These are phyloP conservation scores for Gossypium rotundifolium DNA, from an alignment of 345 rosid species.

Conservation along the genomic window DNA sequence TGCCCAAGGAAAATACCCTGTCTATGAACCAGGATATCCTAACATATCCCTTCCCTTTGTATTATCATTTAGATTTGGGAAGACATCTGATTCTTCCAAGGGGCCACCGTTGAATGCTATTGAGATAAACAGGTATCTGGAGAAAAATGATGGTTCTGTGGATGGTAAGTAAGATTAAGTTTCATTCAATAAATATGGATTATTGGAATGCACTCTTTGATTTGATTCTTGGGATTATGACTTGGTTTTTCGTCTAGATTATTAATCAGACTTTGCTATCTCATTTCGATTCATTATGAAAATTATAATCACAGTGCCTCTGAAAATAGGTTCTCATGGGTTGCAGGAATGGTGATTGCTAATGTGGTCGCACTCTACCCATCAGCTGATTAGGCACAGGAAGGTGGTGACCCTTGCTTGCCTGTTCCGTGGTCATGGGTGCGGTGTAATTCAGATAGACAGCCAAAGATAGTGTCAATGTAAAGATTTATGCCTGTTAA, in stretches of 20 bases:
- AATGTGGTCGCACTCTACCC: constrained; percentile 43
- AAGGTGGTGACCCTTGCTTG: constrained; percentile 89
- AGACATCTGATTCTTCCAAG: constrained; percentile 75
- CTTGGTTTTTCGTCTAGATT: not conserved
- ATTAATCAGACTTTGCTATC: not conserved
- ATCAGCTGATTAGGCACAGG: constrained; percentile 74
- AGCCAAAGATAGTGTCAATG: constrained; percentile 58
- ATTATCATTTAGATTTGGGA: constrained; percentile 65
- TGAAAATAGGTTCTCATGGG: constrained; percentile 18
- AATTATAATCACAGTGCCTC: constrained; percentile 6
- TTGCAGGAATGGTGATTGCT: constrained; percentile 58
- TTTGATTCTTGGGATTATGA: constrained; percentile 2
- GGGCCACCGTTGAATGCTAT: constrained; percentile 97
- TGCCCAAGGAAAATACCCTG: constrained; percentile 65
- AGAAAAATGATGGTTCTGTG: constrained; percentile 63
- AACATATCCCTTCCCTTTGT: constrained; percentile 84
- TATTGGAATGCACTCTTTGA: not conserved
- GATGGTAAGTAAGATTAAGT: constrained; percentile 52
- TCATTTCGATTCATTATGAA: not conserved
- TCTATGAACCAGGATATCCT: constrained; percentile 79
- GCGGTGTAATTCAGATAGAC: constrained; percentile 59
- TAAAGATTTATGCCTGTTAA: constrained; percentile 30
- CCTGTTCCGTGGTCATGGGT: constrained; percentile 98
- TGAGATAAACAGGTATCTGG: constrained; percentile 72
- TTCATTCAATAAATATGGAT: not conserved